Percentiles rank a stretch among this genome's conserved stretches.
phyloP scores from a whole-genome alignment of 352 stramenopile genomes.

The Phytophthora lateralis region DNA sequence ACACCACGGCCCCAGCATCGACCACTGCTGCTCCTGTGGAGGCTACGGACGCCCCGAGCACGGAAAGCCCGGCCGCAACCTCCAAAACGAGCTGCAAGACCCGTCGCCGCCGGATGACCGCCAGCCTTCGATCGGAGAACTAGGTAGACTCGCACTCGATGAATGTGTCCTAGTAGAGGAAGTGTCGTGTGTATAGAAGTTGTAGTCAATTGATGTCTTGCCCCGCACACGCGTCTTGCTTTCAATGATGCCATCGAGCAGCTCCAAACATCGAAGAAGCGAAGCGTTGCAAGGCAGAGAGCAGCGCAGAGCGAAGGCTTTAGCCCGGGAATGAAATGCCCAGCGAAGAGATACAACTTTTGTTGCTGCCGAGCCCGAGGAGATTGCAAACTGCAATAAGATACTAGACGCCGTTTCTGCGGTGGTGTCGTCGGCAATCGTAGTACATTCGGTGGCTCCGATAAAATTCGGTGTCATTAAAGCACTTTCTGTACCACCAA shows the following conservation, averaged over 20 bases:
- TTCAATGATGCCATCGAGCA: neutral
- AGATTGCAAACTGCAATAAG: too few species aligned
- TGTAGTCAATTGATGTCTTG: conserved; percentile 5
- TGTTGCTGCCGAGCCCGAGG: too few species aligned
- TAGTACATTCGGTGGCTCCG: too few species aligned
- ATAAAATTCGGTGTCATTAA: too few species aligned
- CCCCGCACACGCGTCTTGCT: neutral
- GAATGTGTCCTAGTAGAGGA: conserved; percentile 10
- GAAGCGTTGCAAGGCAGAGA: neutral
- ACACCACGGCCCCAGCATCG: conserved; percentile 14
- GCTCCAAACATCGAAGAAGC: neutral
- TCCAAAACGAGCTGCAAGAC: conserved; percentile 25
- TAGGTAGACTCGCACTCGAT: conserved; percentile 17
- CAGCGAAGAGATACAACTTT: too few species aligned
- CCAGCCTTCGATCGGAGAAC: conserved; percentile 41
- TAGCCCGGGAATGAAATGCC: too few species aligned
- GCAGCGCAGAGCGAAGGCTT: neutral
- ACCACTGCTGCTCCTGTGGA: conserved; percentile 13
- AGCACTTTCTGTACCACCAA: too few species aligned
- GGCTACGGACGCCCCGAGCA: conserved; percentile 9
- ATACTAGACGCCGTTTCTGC: too few species aligned
- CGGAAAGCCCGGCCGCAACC: conserved; percentile 9
- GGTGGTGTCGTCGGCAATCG: too few species aligned
- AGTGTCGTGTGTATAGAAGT: conserved; percentile 1
- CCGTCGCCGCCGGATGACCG: conserved; percentile 30